These are phyloP conservation scores for Colletotrichum filicis DNA, from an alignment of 2,329 filamentous ascomycete genomes.

Conservation along the genomic window DNA sequence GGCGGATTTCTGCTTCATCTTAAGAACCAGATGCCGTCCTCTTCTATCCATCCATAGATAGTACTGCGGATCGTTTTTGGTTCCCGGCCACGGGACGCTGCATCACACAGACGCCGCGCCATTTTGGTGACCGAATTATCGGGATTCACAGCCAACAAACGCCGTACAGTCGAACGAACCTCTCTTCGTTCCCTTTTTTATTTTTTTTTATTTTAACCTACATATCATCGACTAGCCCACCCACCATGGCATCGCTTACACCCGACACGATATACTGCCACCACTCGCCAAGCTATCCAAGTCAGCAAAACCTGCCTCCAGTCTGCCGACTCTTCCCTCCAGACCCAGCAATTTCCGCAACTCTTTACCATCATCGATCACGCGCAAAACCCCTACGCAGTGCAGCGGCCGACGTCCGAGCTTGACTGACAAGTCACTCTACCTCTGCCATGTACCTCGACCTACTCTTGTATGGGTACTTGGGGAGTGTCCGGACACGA, in stretches of 20 bases:
- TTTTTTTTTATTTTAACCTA: neutral
- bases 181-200: neutral
- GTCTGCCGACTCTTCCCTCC: neutral
- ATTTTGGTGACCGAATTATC: neutral
- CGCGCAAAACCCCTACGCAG: neutral
- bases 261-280: neutral
- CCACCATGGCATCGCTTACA: neutral
- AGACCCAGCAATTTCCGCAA: conserved; percentile 14
- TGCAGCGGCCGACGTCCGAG: conserved; percentile 1
- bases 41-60: neutral
- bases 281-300: conserved; percentile 2
- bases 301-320: conserved; percentile 9
- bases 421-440: neutral
- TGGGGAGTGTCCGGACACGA: neutral
- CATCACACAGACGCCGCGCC: neutral
- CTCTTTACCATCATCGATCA: neutral
- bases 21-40: conserved; percentile 21
- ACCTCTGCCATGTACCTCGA: neutral
- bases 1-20: conserved; percentile 10
- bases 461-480: neutral
- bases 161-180: neutral
- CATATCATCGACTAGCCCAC: neutral
- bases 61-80: conserved; percentile 15
- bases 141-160: neutral
- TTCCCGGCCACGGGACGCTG: conserved; percentile 1